A percentile compares a stretch with the other conserved stretches of the same genome.
These are phyloP conservation scores for Croton laevigatus DNA, from an alignment of 441 rosid genomes.

Conservation along the genomic window DNA sequence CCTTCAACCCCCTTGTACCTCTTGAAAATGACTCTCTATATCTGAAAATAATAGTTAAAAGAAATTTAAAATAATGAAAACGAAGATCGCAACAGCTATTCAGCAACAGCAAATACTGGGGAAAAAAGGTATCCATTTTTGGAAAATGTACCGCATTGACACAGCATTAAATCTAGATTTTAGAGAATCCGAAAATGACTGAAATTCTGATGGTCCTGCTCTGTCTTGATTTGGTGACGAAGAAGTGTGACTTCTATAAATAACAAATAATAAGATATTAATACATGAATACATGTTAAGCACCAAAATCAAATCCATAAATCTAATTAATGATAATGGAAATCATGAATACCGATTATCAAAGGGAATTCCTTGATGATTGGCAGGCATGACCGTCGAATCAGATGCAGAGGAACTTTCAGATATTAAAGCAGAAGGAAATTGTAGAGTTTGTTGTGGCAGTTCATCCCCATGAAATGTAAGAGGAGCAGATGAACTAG, in stretches of 20 bases:
- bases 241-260: slow-evolving; percentile 38
- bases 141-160: slow-evolving; percentile 55
- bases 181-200: slow-evolving; percentile 71
- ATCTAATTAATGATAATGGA: not conserved
- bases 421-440: slow-evolving; percentile 25
- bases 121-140: not conserved
- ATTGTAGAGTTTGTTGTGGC: slow-evolving; percentile 28
- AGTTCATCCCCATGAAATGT: slow-evolving; percentile 30
- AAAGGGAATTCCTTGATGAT: slow-evolving; percentile 33
- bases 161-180: slow-evolving; percentile 76
- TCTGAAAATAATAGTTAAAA: slow-evolving; percentile 24
- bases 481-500: slow-evolving; percentile 42
- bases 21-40: slow-evolving; percentile 67
- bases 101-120: not conserved
- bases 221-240: slow-evolving; percentile 49
- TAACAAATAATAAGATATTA: slow-evolving; percentile 14
- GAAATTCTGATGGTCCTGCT: slow-evolving; percentile 86
- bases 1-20: slow-evolving; percentile 77
- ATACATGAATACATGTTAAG: not conserved
- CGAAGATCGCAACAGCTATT: not conserved
- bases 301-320: not conserved
- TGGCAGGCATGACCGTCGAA: slow-evolving; percentile 25
- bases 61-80: not conserved
- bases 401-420: slow-evolving; percentile 37
- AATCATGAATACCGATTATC: slow-evolving; percentile 35